A percentile compares a stretch with the other conserved stretches of the same genome.
Conservation (phyloP, 2,329 filamentous ascomycete genomes). For the Diaporthe longicolla region DNA sequence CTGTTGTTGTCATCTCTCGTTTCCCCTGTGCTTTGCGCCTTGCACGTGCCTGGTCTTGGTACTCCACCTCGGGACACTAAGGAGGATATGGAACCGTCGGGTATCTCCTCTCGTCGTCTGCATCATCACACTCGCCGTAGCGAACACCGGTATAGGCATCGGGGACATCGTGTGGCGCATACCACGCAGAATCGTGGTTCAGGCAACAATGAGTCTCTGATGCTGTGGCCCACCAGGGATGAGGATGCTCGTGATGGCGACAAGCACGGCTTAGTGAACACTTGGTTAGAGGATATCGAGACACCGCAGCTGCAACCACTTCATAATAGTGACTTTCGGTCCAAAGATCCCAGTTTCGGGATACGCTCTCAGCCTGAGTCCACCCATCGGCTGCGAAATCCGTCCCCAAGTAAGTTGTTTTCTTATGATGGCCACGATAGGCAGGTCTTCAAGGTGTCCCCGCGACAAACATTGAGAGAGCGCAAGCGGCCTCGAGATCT, state of each 20-base stretch:
- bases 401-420: background rate
- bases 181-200: background rate
- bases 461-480: background rate
- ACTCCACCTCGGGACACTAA: background rate
- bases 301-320: background rate
- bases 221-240: background rate
- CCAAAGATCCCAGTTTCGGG: background rate
- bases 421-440: background rate
- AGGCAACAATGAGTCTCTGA: background rate
- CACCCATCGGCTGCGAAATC: background rate
- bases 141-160: background rate
- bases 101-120: background rate
- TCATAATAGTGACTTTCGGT: background rate
- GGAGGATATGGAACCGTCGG: conserved; percentile 21
- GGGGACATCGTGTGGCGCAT: conserved; percentile 2
- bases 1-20: conserved; percentile 4
- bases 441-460: background rate
- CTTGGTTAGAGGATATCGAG: conserved; percentile 35
- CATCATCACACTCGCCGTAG: conserved; percentile 8
- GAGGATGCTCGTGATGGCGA: background rate
- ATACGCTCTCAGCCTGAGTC: background rate
- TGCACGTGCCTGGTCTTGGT: background rate
- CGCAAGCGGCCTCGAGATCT: conserved; percentile 4
- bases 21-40: background rate
- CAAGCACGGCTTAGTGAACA: conserved; percentile 21